A percentile compares a stretch with the other conserved stretches of the same genome.
Evolutionary conservation across 805 yeast species (phyloP).

Genomic region (Saccharomycopsis sp.): DNA sequence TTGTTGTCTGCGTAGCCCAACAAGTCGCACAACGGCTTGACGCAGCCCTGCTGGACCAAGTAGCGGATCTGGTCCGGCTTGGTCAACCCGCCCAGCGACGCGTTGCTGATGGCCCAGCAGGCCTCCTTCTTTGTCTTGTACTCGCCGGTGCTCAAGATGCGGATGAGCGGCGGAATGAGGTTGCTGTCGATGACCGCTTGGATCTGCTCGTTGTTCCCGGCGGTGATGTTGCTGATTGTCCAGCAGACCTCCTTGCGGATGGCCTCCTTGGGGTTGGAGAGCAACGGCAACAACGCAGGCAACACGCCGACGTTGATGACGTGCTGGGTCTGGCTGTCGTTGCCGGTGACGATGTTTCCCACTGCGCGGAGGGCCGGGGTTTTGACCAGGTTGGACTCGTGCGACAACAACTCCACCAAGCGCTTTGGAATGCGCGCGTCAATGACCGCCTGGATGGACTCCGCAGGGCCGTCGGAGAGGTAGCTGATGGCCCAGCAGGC

Average conservation of each 20-base stretch:
- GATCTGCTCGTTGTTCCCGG: slow-evolving; percentile 92
- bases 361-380: slow-evolving; percentile 97
- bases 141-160: slow-evolving; percentile 73
- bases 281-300: slow-evolving; percentile 72
- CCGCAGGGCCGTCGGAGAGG: slow-evolving; percentile 85
- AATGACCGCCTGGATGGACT: slow-evolving; percentile 92
- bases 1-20: slow-evolving; percentile 82
- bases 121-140: slow-evolving; percentile 97
- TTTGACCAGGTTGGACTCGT: slow-evolving; percentile 79
- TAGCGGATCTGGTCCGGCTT: slow-evolving; percentile 92
- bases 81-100: slow-evolving; percentile 89
- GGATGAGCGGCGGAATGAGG: slow-evolving; percentile 83
- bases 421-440: slow-evolving; percentile 94
- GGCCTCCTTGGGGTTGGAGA: slow-evolving; percentile 81
- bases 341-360: slow-evolving; percentile 97
- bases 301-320: slow-evolving; percentile 90
- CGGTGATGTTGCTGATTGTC: slow-evolving; percentile 97
- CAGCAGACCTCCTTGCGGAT: slow-evolving; percentile 97
- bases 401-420: slow-evolving; percentile 82
- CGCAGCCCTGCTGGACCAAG: slow-evolving; percentile 90
- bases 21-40: slow-evolving; percentile 93
- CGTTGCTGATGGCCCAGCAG: slow-evolving; percentile 98
- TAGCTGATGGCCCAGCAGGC: slow-evolving; percentile 99
- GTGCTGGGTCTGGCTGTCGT: slow-evolving; percentile 90
- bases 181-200: slow-evolving; percentile 96